phyloP scores from a whole-genome alignment of 768 basidiomycete genomes.

The Coprinopsis cinerea region DNA sequence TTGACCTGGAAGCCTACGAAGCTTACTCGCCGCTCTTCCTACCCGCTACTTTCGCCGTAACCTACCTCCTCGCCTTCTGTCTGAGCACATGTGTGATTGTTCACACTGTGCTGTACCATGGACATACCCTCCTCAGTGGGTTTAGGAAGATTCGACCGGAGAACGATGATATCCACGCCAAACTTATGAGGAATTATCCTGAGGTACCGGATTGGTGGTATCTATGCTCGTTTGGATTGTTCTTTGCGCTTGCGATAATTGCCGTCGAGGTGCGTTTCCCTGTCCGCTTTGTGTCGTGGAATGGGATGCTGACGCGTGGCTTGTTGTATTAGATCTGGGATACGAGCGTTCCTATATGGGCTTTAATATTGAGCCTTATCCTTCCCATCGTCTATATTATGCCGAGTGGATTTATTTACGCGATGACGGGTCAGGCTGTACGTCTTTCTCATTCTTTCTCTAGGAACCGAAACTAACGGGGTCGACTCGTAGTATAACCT shows the following conservation, averaged over 20 bases:
- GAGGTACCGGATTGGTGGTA: constrained; percentile 96
- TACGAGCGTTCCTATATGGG: constrained; percentile 85
- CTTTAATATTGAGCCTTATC: constrained; percentile 58
- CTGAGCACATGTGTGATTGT: constrained; percentile 81
- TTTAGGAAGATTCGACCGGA: constrained; percentile 70
- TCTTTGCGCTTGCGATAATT: constrained; percentile 66
- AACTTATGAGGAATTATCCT: constrained; percentile 89
- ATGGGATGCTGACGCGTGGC: constrained; percentile 8
- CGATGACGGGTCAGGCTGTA: constrained; percentile 84
- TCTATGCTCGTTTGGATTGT: constrained; percentile 50
- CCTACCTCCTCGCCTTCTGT: constrained; percentile 83
- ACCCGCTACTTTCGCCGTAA: constrained; percentile 83
- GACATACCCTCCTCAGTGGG: constrained; percentile 64
- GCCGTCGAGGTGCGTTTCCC: constrained; percentile 55
- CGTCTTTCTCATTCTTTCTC: constrained; percentile 18
- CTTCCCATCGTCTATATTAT: constrained; percentile 79
- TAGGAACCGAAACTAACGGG: neutral
- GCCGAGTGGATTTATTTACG: constrained; percentile 88
- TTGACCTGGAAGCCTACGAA: constrained; percentile 73
- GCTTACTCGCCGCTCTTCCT: constrained; percentile 88
- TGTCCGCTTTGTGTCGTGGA: constrained; percentile 24
- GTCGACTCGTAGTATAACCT: constrained; percentile 54
- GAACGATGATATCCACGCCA: constrained; percentile 91
- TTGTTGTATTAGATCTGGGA: constrained; percentile 83
- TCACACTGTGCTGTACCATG: constrained; percentile 87